Evolutionary conservation across 352 stramenopile genomes (phyloP).

Genomic region (Globisporangium carolinianum): DNA sequence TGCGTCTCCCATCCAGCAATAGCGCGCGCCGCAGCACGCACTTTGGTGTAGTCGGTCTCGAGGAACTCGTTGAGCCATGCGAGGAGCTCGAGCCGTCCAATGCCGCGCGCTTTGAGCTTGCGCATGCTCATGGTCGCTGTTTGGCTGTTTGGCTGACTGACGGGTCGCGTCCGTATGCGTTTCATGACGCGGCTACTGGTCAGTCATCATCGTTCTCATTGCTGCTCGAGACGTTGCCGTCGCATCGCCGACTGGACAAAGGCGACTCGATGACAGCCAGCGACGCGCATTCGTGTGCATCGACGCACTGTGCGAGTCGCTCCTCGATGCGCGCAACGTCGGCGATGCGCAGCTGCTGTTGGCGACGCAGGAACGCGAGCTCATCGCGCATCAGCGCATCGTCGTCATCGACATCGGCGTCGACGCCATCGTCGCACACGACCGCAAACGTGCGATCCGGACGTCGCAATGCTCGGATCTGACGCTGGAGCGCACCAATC

Average conservation of each 20-base stretch:
- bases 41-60: slow-evolving; percentile 79
- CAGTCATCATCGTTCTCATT: background rate
- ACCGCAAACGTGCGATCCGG: too few relatives aligned
- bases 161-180: too few relatives aligned
- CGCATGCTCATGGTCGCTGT: slow-evolving; percentile 52
- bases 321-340: slow-evolving; percentile 1
- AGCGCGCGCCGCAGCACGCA: slow-evolving; percentile 3
- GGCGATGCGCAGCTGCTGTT: slow-evolving; percentile 5
- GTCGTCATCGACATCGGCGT: background rate
- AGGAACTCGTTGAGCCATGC: slow-evolving; percentile 77
- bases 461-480: too few relatives aligned
- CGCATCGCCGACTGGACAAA: too few relatives aligned
- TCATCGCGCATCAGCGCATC: background rate
- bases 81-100: slow-evolving; percentile 71
- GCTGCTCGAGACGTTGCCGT: background rate
- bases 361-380: slow-evolving; percentile 3
- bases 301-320: slow-evolving; percentile 8
- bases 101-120: slow-evolving; percentile 66
- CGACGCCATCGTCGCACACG: too few relatives aligned
- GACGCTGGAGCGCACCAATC: slow-evolving; percentile 3
- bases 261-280: too few relatives aligned
- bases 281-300: background rate
- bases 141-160: background rate
- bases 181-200: too few relatives aligned
- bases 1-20: background rate